Evolutionary conservation across 164 flowering plant genomes (phyloP).

Genomic region (Warburgia ugandensis): DNA sequence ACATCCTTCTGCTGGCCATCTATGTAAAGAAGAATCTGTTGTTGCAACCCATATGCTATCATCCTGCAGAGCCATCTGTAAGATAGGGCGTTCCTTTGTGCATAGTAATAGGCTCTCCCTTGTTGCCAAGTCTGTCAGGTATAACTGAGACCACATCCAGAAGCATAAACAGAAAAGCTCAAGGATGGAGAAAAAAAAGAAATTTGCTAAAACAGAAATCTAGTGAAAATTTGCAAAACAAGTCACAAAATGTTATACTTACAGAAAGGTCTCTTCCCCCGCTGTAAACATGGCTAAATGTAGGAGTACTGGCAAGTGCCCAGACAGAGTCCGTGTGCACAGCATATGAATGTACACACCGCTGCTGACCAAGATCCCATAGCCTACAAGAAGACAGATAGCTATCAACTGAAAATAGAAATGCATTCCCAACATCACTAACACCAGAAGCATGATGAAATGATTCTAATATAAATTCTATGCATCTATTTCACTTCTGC

Average conservation of each 20-base stretch:
- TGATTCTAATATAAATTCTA: too few relatives aligned
- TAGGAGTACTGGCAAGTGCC: slow-evolving; percentile 95
- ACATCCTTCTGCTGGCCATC: slow-evolving; percentile 79
- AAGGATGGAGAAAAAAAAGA: slow-evolving; percentile 3
- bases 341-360: slow-evolving; percentile 97
- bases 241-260: slow-evolving; percentile 24
- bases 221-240: background rate
- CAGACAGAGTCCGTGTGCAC: slow-evolving; percentile 99
- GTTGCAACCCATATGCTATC: slow-evolving; percentile 90
- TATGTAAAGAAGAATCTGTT: slow-evolving; percentile 80
- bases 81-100: slow-evolving; percentile 76
- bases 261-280: slow-evolving; percentile 94
- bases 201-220: background rate
- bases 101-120: slow-evolving; percentile 94
- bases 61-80: slow-evolving; percentile 74
- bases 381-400: slow-evolving; percentile 32
- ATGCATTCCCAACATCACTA: background rate
- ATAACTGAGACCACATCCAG: slow-evolving; percentile 47
- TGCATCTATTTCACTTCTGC: too few relatives aligned
- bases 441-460: too few relatives aligned
- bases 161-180: slow-evolving; percentile 1
- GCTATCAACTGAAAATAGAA: background rate
- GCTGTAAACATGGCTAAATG: slow-evolving; percentile 96
- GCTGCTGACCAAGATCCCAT: slow-evolving; percentile 99
- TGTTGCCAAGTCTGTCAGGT: slow-evolving; percentile 88